These are phyloP conservation scores for Colletotrichum abscissum DNA, from an alignment of 2,329 filamentous ascomycete genomes.

Conservation along the genomic window DNA sequence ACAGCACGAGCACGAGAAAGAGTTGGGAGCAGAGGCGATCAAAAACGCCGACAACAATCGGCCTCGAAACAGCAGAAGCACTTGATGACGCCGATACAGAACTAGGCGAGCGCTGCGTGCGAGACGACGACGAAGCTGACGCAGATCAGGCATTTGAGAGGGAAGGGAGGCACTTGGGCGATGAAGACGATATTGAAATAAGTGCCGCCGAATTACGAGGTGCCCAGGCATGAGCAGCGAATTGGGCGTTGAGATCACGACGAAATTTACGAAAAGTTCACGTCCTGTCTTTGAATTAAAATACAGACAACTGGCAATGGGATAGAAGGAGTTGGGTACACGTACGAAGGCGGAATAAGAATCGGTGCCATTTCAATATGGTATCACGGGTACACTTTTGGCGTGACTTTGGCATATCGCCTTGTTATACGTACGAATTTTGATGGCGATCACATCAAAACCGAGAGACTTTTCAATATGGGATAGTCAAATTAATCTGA, in stretches of 20 bases:
- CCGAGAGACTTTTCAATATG: not conserved
- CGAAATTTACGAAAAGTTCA: not conserved
- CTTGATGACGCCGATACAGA: not conserved
- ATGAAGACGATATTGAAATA: not conserved
- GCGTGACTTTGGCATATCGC: not conserved
- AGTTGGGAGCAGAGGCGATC: constrained; percentile 11
- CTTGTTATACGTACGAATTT: not conserved
- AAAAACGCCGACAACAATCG: not conserved
- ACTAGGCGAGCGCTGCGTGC: not conserved
- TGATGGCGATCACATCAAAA: not conserved
- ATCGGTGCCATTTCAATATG: not conserved
- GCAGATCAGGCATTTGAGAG: not conserved
- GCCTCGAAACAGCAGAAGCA: not conserved
- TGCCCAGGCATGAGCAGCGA: not conserved
- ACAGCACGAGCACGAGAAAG: constrained; percentile 4
- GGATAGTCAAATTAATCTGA: not conserved
- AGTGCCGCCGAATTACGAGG: not conserved
- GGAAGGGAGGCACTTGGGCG: not conserved
- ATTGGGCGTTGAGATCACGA: not conserved
- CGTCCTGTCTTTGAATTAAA: not conserved
- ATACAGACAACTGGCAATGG: not conserved
- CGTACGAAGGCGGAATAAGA: not conserved
- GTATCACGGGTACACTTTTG: not conserved
- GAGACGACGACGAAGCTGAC: not conserved
- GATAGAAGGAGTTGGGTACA: not conserved